Evolutionary conservation across 2,329 filamentous ascomycete species (phyloP).

Genomic region (Grosmannia penicillata): DNA sequence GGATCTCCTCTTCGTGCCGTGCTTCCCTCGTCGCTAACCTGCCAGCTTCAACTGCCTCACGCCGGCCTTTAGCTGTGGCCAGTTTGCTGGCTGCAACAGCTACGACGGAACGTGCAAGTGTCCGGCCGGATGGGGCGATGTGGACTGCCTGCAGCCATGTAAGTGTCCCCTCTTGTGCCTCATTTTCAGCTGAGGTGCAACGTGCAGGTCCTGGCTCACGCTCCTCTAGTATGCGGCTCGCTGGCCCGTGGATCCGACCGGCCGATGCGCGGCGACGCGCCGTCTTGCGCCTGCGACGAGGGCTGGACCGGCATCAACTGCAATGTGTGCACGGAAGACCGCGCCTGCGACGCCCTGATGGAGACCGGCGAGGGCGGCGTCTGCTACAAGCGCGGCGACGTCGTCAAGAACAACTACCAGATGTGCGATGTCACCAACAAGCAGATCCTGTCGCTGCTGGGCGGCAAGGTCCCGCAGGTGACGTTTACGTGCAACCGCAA

Average conservation of each 20-base stretch:
- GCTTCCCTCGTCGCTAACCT: not conserved
- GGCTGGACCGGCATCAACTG: conserved; percentile 97
- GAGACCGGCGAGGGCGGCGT: conserved; percentile 67
- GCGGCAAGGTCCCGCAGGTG: conserved; percentile 75
- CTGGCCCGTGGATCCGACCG: conserved; percentile 69
- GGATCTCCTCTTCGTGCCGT: conserved; percentile 7
- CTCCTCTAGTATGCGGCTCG: conserved; percentile 59
- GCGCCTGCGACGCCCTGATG: conserved; percentile 80
- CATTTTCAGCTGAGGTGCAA: not conserved
- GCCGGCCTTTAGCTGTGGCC: conserved; percentile 78
- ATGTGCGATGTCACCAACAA: conserved; percentile 95
- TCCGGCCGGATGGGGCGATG: conserved; percentile 81
- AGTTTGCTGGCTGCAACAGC: conserved; percentile 79
- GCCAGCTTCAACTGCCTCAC: conserved; percentile 93
- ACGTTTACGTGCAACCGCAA: conserved; percentile 82
- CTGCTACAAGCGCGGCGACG: conserved; percentile 81
- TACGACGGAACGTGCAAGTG: conserved; percentile 89
- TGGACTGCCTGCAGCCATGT: conserved; percentile 80
- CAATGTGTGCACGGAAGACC: conserved; percentile 77
- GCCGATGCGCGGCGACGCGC: conserved; percentile 48
- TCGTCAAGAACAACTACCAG: conserved; percentile 90
- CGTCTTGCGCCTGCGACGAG: conserved; percentile 68
- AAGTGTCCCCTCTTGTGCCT: conserved; percentile 14
- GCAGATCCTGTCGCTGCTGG: conserved; percentile 79
- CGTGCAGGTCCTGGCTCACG: not conserved